Conservation (phyloP, 306 rosid genomes). For the Trifolium subterraneum region DNA sequence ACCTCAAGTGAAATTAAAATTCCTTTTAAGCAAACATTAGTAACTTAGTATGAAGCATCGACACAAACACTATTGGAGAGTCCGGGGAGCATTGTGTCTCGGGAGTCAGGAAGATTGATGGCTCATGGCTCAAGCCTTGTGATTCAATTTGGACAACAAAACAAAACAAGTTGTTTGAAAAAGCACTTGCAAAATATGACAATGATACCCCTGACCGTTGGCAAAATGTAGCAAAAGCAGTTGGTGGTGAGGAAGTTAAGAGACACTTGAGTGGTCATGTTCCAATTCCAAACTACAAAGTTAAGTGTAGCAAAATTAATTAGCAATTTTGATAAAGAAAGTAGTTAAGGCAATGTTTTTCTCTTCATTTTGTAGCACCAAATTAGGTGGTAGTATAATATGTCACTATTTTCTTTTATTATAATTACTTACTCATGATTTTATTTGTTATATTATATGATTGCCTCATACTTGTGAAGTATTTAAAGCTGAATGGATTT, state of each 20-base stretch:
- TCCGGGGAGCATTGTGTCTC: too few relatives aligned
- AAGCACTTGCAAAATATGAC: conserved; percentile 61
- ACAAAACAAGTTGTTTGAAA: conserved; percentile 64
- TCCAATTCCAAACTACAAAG: conserved; percentile 59
- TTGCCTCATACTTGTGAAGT: too few relatives aligned
- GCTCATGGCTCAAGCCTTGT: background rate
- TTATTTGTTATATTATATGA: too few relatives aligned
- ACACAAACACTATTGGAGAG: too few relatives aligned
- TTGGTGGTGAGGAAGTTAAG: conserved; percentile 58
- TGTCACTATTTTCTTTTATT: too few relatives aligned
- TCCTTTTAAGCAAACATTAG: background rate
- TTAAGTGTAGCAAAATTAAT: background rate
- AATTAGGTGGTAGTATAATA: too few relatives aligned
- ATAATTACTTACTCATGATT: too few relatives aligned
- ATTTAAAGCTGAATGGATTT: too few relatives aligned
- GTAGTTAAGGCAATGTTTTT: background rate
- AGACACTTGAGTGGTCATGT: conserved; percentile 58
- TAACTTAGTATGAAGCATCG: background rate
- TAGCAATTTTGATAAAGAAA: background rate
- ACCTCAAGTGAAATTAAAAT: conserved; percentile 1
- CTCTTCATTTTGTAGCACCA: background rate
- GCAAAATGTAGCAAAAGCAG: conserved; percentile 61
- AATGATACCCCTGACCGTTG: conserved; percentile 62
- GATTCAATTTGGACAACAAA: conserved; percentile 56
- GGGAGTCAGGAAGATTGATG: too few relatives aligned